A percentile compares a stretch with the other conserved stretches of the same genome.
phyloP scores from a whole-genome alignment of 805 yeast species.

The Myxozyma monticola region DNA sequence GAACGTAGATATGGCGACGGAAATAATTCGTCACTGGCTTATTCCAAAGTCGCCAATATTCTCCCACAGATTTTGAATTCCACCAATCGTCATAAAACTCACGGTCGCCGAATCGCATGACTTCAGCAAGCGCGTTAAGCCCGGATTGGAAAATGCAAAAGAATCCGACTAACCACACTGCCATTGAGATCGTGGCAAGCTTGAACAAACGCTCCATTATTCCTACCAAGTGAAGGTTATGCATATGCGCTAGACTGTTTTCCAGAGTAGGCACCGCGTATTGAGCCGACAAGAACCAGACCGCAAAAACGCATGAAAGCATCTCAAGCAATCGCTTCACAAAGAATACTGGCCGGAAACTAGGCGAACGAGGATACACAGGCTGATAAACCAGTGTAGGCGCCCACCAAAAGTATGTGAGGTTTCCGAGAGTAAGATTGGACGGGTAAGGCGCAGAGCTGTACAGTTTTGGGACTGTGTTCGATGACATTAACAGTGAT shows the following conservation, averaged over 20 bases:
- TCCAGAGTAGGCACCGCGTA: conserved; percentile 49
- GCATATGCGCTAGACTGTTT: conserved; percentile 37
- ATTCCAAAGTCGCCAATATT: conserved; percentile 52
- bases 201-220: conserved; percentile 43
- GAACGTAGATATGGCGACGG: conserved; percentile 46
- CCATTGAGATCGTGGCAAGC: conserved; percentile 45
- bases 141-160: conserved; percentile 46
- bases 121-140: conserved; percentile 48
- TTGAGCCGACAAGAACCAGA: conserved; percentile 44
- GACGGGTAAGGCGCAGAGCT: conserved; percentile 42
- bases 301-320: conserved; percentile 36
- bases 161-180: conserved; percentile 48
- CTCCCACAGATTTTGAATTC: conserved; percentile 51
- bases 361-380: conserved; percentile 44
- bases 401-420: conserved; percentile 46
- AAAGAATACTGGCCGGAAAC: conserved; percentile 39
- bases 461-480: conserved; percentile 41
- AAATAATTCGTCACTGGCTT: conserved; percentile 47
- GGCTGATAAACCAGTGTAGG: conserved; percentile 54
- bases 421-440: conserved; percentile 42
- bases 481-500: conserved; percentile 19
- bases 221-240: conserved; percentile 32
- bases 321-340: conserved; percentile 42
- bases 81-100: conserved; percentile 53
- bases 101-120: conserved; percentile 48